Evolutionary conservation across 441 rosid species (phyloP).

Genomic region (Euphorbia schlechtendalii): DNA sequence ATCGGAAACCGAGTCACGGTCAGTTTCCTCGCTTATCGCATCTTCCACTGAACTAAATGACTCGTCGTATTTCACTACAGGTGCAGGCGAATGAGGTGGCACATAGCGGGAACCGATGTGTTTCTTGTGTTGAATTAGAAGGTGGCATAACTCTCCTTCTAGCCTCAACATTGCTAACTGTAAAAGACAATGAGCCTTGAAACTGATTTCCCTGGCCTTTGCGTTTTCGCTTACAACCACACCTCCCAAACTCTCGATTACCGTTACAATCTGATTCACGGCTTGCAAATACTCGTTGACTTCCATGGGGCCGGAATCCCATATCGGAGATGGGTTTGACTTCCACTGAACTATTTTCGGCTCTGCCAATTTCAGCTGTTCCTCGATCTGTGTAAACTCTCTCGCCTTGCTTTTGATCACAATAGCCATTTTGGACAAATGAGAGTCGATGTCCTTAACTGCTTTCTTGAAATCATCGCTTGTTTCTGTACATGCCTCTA

Average conservation of each 20-base stretch:
- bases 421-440: conserved; percentile 39
- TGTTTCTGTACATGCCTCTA: conserved; percentile 41
- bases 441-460: conserved; percentile 46
- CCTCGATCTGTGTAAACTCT: conserved; percentile 29
- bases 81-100: conserved; percentile 34
- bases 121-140: conserved; percentile 43
- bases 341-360: conserved; percentile 49
- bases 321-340: conserved; percentile 37
- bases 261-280: conserved; percentile 36
- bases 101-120: conserved; percentile 31
- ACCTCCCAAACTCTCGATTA: conserved; percentile 29
- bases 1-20: conserved; percentile 21
- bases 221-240: conserved; percentile 20
- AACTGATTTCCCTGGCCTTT: conserved; percentile 39
- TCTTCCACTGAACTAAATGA: conserved; percentile 50
- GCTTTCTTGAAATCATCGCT: conserved; percentile 44
- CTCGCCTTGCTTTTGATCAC: conserved; percentile 25
- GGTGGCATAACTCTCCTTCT: conserved; percentile 56
- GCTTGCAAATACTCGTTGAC: conserved; percentile 47
- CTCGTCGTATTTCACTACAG: conserved; percentile 39
- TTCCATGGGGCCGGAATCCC: conserved; percentile 50
- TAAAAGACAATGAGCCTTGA: conserved; percentile 42
- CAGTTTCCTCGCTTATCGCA: conserved; percentile 32
- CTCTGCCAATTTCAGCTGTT: conserved; percentile 38
- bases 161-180: conserved; percentile 74